Percentiles rank a stretch among this genome's conserved stretches.
Conservation (phyloP, 805 yeast species). For the Ogataea minuta region DNA sequence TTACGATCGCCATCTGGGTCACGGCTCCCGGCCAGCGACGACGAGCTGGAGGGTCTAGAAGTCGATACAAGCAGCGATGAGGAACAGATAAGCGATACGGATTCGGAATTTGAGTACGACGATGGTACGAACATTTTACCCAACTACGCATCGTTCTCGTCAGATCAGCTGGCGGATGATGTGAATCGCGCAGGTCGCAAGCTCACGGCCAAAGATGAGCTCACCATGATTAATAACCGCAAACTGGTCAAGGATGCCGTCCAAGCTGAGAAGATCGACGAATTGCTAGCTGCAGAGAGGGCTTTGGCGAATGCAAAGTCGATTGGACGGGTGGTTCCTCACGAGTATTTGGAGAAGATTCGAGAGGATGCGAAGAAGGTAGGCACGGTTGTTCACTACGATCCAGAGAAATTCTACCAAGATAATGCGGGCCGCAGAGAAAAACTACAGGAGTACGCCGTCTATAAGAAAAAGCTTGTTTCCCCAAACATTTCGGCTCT, state of each 20-base stretch:
- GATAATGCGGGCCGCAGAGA: slow-evolving; percentile 47
- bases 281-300: slow-evolving; percentile 55
- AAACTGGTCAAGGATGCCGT: slow-evolving; percentile 42
- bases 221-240: slow-evolving; percentile 24
- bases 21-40: slow-evolving; percentile 9
- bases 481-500: slow-evolving; percentile 47
- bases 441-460: slow-evolving; percentile 55
- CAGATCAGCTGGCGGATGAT: slow-evolving; percentile 11
- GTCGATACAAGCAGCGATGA: slow-evolving; percentile 43
- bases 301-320: slow-evolving; percentile 57
- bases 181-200: slow-evolving; percentile 11
- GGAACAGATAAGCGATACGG: slow-evolving; percentile 59
- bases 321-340: slow-evolving; percentile 35
- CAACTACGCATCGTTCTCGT: slow-evolving; percentile 43
- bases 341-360: slow-evolving; percentile 30
- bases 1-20: slow-evolving; percentile 29
- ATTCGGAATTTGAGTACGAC: slow-evolving; percentile 57
- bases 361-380: slow-evolving; percentile 33
- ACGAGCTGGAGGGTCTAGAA: slow-evolving; percentile 19
- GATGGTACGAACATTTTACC: slow-evolving; percentile 61
- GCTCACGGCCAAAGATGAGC: slow-evolving; percentile 20
- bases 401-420: slow-evolving; percentile 48
- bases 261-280: slow-evolving; percentile 52
- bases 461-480: slow-evolving; percentile 57
- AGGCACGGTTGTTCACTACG: slow-evolving; percentile 43